These are phyloP conservation scores for Plenodomus lindquistii DNA, from an alignment of 2,329 filamentous ascomycete genomes.

Conservation along the genomic window DNA sequence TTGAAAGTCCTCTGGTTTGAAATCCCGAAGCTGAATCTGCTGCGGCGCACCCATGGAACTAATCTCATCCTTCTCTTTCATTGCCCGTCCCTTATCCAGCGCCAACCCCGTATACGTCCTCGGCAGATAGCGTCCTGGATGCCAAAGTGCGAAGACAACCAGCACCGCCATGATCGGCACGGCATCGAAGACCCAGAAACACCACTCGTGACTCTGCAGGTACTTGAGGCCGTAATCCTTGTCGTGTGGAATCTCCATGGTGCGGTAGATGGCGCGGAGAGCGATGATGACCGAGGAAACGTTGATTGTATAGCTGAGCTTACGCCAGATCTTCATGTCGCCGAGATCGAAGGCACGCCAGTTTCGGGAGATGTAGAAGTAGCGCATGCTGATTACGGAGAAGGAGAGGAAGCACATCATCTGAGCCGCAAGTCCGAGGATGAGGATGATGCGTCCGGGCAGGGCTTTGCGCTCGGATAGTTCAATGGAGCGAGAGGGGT, in stretches of 20 bases:
- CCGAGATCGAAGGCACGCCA: constrained; percentile 40
- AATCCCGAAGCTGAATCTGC: constrained; percentile 19
- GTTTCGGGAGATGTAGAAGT: constrained; percentile 35
- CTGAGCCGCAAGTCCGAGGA: constrained; percentile 56
- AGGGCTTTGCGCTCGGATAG: constrained; percentile 32
- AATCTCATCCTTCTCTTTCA: constrained; percentile 41
- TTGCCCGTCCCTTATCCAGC: constrained; percentile 34
- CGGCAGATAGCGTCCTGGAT: constrained; percentile 47
- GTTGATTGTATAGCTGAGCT: constrained; percentile 41
- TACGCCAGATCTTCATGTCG: constrained; percentile 42
- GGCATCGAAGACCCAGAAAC: constrained; percentile 58
- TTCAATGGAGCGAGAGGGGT: constrained; percentile 48
- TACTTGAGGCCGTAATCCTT: constrained; percentile 51
- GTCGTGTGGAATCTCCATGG: constrained; percentile 58
- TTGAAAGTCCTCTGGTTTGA: constrained; percentile 32
- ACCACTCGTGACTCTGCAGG: constrained; percentile 56
- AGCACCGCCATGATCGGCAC: constrained; percentile 55
- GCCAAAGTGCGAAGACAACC: constrained; percentile 54
- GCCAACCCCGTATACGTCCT: constrained; percentile 33
- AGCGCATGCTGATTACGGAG: constrained; percentile 44
- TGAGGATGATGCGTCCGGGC: constrained; percentile 42
- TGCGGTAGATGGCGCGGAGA: constrained; percentile 58
- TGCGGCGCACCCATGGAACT: constrained; percentile 12
- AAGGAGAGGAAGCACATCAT: constrained; percentile 57
- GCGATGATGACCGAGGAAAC: constrained; percentile 40